Base-by-base conservation (phyloP, 108 stramenopile genomes). In the Cyclostephanos invisitatus region DNA sequence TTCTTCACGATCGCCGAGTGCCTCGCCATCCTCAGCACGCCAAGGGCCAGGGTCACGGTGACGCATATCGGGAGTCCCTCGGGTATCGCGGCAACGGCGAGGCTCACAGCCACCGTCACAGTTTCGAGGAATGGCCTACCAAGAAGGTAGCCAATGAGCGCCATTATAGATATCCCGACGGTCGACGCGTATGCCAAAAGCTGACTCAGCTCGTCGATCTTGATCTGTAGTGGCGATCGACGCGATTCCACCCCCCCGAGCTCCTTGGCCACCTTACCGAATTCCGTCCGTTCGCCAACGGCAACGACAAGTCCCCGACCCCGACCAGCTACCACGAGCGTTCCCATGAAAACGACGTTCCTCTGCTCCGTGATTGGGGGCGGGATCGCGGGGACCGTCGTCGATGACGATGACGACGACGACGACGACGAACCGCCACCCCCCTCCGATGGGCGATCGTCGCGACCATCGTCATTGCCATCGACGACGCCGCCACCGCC, bases 81-180 rank as follows among this genome's bases (percentile, higher is more conserved):
- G 32, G 97, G 96, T 61, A 98, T 97, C 18, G 98, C 98, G n/a
- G 98, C 98, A 12, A 98, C 98, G 7, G 96, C 98, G 20, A 98
- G 81, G 73, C 96, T 96, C n/a, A 99, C 98, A 4, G 97, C 98
- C 25, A 98, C 96, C 15, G 92, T 94, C 27, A 97, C 82, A 18
- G 90, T 94, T 62, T 95, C 93, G 58, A 95, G 69, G 38, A 94
- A 86, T 7, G 91, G 88, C 25, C 94, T 77, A 57, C 96, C 95
- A 61, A 94, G 80, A 8, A 90, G 51, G 21, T 88, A 82, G 7
- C 98, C 98, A 56, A 91, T 67, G 25, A 94, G 29, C 14, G 91
- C 96, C 75, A 98, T 97, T 17, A 93, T 15, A 10, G 75, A 80
- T 82, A 98, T 98, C 12, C 92, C 85, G 14, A 80, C 83, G 62